phyloP scores from a whole-genome alignment of 495 filamentous ascomycete species.

The Lasiosphaeria ovina region DNA sequence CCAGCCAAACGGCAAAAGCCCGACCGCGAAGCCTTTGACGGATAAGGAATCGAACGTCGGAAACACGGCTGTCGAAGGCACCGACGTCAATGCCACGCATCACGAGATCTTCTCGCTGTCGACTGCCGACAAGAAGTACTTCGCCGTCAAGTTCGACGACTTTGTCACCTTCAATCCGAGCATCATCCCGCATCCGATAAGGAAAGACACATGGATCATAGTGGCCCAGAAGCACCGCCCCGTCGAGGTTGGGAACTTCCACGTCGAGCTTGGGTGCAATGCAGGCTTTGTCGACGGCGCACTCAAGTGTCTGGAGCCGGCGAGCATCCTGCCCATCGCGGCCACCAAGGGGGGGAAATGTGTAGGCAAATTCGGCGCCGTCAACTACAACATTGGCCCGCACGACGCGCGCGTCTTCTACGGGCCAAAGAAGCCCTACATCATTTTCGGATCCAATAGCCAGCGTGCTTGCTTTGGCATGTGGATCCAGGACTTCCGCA shows the following conservation, averaged over 20 bases:
- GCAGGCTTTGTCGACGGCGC: conserved; percentile 38
- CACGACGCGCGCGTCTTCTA: conserved; percentile 56
- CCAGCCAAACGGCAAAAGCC: not conserved
- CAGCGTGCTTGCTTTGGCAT: conserved; percentile 50
- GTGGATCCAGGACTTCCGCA: conserved; percentile 51
- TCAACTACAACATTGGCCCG: conserved; percentile 42
- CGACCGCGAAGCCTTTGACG: conserved; percentile 3
- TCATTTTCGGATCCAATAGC: conserved; percentile 51
- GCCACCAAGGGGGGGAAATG: conserved; percentile 43
- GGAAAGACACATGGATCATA: conserved; percentile 45
- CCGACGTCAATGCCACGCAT: conserved; percentile 20
- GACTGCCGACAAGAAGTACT: conserved; percentile 39
- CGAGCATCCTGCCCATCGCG: conserved; percentile 40
- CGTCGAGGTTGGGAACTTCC: conserved; percentile 18
- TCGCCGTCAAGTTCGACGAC: conserved; percentile 42
- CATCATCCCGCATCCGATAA: conserved; percentile 50
- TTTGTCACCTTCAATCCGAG: conserved; percentile 47
- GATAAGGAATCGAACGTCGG: no score
- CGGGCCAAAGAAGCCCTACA: conserved; percentile 45
- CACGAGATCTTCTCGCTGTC: conserved; percentile 44
- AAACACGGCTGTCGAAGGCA: no score
- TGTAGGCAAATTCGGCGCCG: conserved; percentile 33
- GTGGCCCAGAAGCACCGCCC: conserved; percentile 37
- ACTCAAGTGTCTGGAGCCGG: conserved; percentile 39
- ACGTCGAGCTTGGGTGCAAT: conserved; percentile 47